Percentiles rank a stretch among this genome's conserved stretches.
Evolutionary conservation across 1,284 basidiomycete genomes (phyloP).

Genomic region (Moesziomyces antarcticus): DNA sequence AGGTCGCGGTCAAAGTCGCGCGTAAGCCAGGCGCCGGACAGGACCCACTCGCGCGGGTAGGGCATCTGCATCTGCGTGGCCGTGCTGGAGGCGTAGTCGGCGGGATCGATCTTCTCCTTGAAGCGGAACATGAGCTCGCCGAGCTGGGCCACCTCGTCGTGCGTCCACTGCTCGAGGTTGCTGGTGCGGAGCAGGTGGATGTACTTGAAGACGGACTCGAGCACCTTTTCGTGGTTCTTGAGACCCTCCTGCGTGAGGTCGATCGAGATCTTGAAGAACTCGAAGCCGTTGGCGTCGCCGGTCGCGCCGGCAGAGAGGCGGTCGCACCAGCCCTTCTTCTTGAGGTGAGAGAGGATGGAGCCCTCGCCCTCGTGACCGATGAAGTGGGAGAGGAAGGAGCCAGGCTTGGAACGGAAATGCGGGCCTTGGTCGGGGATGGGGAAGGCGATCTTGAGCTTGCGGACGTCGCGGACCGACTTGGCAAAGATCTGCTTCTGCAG

Average conservation of each 20-base stretch:
- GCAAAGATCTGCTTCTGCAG: slow-evolving; percentile 82
- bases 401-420: slow-evolving; percentile 83
- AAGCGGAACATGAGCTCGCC: slow-evolving; percentile 85
- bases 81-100: slow-evolving; percentile 83
- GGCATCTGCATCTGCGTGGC: slow-evolving; percentile 82
- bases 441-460: slow-evolving; percentile 84
- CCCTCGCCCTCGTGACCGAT: slow-evolving; percentile 96
- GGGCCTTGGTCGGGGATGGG: slow-evolving; percentile 78
- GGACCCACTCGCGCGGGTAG: slow-evolving; percentile 80
- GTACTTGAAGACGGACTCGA: slow-evolving; percentile 85
- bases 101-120: slow-evolving; percentile 83
- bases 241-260: slow-evolving; percentile 87
- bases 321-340: slow-evolving; percentile 90
- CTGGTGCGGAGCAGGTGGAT: slow-evolving; percentile 81
- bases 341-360: slow-evolving; percentile 90
- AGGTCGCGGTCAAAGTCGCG: slow-evolving; percentile 82
- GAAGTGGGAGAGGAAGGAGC: slow-evolving; percentile 83
- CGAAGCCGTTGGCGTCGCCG: slow-evolving; percentile 78
- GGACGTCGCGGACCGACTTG: slow-evolving; percentile 90
- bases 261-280: slow-evolving; percentile 86
- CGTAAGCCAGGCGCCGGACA: slow-evolving; percentile 79
- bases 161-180: slow-evolving; percentile 78
- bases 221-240: slow-evolving; percentile 83
- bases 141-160: slow-evolving; percentile 81
- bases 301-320: slow-evolving; percentile 80